These are phyloP conservation scores for Ophiostoma sp. DNA, from an alignment of 2,329 filamentous ascomycete species.

Conservation along the genomic window DNA sequence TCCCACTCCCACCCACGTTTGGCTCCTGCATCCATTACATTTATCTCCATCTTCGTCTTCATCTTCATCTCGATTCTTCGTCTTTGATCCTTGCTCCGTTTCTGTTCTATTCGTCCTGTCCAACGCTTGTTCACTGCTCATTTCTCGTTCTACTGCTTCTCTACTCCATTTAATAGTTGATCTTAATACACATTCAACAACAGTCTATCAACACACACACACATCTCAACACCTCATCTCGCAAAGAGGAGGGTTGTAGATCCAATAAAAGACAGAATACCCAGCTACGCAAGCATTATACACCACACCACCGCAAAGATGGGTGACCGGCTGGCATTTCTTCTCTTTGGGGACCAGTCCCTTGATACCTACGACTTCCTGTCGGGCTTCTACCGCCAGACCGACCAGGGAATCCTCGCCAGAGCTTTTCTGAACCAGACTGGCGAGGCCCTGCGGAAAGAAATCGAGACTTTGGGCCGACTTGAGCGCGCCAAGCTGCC, in stretches of 20 bases:
- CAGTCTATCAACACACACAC: background rate
- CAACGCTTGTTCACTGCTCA: background rate
- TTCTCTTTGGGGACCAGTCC: constrained; percentile 68
- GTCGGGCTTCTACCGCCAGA: constrained; percentile 47
- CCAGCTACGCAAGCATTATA: constrained; percentile 15
- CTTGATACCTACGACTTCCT: constrained; percentile 61
- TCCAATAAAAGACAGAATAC: background rate
- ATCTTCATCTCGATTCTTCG: background rate
- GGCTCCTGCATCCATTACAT: background rate
- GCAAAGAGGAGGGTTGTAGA: constrained; percentile 1
- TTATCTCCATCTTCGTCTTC: background rate
- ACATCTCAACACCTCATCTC: background rate
- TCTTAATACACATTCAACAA: background rate
- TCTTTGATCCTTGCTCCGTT: background rate
- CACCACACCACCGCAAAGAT: background rate
- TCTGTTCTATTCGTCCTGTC: background rate
- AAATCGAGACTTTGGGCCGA: constrained; percentile 53
- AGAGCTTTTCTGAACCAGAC: constrained; percentile 57
- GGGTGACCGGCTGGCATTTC: constrained; percentile 44
- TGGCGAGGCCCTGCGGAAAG: constrained; percentile 53
- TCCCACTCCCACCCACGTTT: background rate
- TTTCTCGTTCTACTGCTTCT: background rate
- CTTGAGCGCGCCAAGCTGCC: constrained; percentile 56
- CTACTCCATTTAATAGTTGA: background rate
- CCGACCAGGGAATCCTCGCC: constrained; percentile 48